phyloP scores from a whole-genome alignment of 805 yeast species.

The Grigorovia humatica region DNA sequence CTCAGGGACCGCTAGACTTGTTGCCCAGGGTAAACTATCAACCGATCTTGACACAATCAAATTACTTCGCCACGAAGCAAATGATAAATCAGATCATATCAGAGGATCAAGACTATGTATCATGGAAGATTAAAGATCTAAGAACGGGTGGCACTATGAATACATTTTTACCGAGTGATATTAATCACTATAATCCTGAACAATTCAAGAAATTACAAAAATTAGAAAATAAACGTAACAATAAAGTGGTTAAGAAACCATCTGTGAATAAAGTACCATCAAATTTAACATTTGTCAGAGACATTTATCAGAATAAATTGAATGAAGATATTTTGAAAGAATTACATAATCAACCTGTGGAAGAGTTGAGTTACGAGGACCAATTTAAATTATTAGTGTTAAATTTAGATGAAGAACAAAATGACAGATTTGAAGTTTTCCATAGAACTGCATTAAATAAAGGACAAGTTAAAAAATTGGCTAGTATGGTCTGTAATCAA shows the following conservation, averaged over 20 bases:
- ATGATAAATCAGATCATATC: conserved; percentile 26
- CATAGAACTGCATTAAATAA: conserved; percentile 68
- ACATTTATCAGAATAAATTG: conserved; percentile 14
- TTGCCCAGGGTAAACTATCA: conserved; percentile 24
- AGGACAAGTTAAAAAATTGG: conserved; percentile 69
- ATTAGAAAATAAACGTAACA: not conserved
- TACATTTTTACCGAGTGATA: conserved; percentile 7
- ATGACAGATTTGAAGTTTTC: conserved; percentile 78
- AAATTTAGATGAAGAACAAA: conserved; percentile 69
- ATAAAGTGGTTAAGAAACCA: not conserved
- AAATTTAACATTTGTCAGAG: conserved; percentile 19
- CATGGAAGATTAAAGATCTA: conserved; percentile 23
- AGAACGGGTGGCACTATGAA: conserved; percentile 28
- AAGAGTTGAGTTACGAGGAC: conserved; percentile 42
- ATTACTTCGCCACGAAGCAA: conserved; percentile 23
- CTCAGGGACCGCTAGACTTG: conserved; percentile 25
- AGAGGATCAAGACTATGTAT: conserved; percentile 28
- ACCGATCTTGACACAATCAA: conserved; percentile 20
- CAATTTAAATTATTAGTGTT: conserved; percentile 53
- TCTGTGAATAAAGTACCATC: conserved; percentile 19
- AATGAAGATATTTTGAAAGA: conserved; percentile 1
- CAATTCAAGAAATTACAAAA: not conserved
- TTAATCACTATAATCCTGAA: not conserved
- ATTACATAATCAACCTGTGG: conserved; percentile 8
- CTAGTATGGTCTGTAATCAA: conserved; percentile 70